phyloP scores from a whole-genome alignment of 345 rosid species.

The Populus davidiana region DNA sequence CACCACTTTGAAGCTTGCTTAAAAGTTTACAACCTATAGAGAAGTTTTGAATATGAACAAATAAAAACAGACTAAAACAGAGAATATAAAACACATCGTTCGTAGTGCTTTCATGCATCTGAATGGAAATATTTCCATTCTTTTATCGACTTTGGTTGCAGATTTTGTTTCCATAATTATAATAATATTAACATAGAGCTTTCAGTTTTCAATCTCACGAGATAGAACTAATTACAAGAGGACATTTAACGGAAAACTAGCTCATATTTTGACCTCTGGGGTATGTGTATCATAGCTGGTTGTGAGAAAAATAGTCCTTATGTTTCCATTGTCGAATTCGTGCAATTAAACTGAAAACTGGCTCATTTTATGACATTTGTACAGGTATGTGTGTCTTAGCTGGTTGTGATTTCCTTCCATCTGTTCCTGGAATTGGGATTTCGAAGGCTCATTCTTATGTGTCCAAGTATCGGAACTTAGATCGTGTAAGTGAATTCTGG shows the following conservation, averaged over 20 bases:
- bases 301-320: too few species aligned
- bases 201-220: neutral
- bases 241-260: neutral
- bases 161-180: neutral
- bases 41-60: neutral
- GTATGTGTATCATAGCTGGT: neutral
- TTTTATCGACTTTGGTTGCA: neutral
- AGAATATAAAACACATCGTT: neutral
- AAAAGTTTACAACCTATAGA: neutral
- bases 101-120: neutral
- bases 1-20: neutral
- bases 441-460: conserved; percentile 65
- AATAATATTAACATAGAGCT: neutral
- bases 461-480: conserved; percentile 69
- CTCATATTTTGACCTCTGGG: neutral
- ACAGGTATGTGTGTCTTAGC: conserved; percentile 91
- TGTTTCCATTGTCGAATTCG: neutral
- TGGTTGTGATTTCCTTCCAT: conserved; percentile 94
- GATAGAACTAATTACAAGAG: neutral
- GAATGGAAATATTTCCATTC: neutral
- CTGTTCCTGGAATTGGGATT: conserved; percentile 85
- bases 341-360: conserved; percentile 2
- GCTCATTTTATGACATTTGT: conserved; percentile 15
- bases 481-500: conserved; percentile 53
- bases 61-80: neutral